Percentiles rank a stretch among this genome's conserved stretches.
phyloP scores from a whole-genome alignment of 202 grass and related monocot genomes.

The Musa balbisiana region DNA sequence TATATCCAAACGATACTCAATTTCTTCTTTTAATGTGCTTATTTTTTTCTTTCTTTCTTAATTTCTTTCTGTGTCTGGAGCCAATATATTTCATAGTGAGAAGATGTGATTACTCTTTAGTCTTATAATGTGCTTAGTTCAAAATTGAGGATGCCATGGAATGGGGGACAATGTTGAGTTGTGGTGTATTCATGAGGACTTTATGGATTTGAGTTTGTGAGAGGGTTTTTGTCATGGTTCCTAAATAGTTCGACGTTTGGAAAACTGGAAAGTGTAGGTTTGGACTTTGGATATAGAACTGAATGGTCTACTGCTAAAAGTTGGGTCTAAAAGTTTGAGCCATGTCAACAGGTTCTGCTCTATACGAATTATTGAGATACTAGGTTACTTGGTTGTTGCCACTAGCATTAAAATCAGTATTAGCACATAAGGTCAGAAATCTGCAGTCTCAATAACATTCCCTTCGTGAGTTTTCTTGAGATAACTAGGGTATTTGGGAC shows the following conservation, averaged over 20 bases:
- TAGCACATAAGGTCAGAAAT: neutral
- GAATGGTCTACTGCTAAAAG: neutral
- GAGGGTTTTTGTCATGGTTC: neutral
- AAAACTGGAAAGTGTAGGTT: neutral
- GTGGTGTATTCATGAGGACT: neutral
- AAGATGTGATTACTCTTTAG: too few species aligned
- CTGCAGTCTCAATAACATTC: neutral
- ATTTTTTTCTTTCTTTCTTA: too few species aligned
- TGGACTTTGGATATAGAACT: neutral
- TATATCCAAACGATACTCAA: too few species aligned
- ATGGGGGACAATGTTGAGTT: neutral
- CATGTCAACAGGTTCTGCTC: neutral
- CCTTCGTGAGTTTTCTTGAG: neutral
- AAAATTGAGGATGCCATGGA: too few species aligned
- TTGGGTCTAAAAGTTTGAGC: too few species aligned
- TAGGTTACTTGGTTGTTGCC: neutral
- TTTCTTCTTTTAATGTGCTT: too few species aligned
- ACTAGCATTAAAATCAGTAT: neutral
- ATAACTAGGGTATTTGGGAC: neutral
- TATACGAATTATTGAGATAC: neutral
- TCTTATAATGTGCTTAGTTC: too few species aligned
- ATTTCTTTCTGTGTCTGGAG: too few species aligned
- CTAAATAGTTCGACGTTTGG: too few species aligned
- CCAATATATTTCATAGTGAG: too few species aligned
- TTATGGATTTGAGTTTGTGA: neutral